Conservation (phyloP, 2,329 filamentous ascomycete genomes). For the Xylariomycetidae sp. region DNA sequence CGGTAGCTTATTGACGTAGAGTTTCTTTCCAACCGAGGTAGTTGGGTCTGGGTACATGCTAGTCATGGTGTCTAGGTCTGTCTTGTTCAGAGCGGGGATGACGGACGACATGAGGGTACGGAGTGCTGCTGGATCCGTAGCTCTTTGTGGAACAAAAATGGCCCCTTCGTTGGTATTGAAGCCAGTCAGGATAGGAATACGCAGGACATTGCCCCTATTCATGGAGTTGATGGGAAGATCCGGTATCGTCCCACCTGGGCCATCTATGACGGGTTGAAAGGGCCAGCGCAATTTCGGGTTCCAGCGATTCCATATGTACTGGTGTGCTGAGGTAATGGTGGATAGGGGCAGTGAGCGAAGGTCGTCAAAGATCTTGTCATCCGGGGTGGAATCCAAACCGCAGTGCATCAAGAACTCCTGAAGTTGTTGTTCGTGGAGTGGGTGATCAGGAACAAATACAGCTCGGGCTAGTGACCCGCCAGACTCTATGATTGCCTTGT, state of each 20-base stretch:
- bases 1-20: slow-evolving; percentile 34
- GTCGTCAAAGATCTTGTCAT: slow-evolving; percentile 43
- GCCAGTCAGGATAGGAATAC: slow-evolving; percentile 61
- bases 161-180: slow-evolving; percentile 69
- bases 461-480: slow-evolving; percentile 52
- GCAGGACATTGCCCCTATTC: slow-evolving; percentile 46
- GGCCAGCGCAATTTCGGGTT: slow-evolving; percentile 49
- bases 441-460: slow-evolving; percentile 48
- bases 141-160: slow-evolving; percentile 52
- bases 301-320: slow-evolving; percentile 39
- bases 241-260: slow-evolving; percentile 47
- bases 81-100: slow-evolving; percentile 49
- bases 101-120: slow-evolving; percentile 56
- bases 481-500: slow-evolving; percentile 53
- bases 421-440: slow-evolving; percentile 52
- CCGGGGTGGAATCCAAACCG: slow-evolving; percentile 43
- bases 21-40: slow-evolving; percentile 28
- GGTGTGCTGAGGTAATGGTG: slow-evolving; percentile 36
- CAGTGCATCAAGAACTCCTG: slow-evolving; percentile 48
- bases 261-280: slow-evolving; percentile 67
- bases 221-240: slow-evolving; percentile 56
- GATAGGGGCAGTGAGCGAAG: slow-evolving; percentile 41
- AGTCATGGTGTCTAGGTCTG: slow-evolving; percentile 52
- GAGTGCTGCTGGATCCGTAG: slow-evolving; percentile 48
- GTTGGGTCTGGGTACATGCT: slow-evolving; percentile 58